These are phyloP conservation scores for Penicillium sp. DNA, from an alignment of 2,329 filamentous ascomycete genomes.

Conservation along the genomic window DNA sequence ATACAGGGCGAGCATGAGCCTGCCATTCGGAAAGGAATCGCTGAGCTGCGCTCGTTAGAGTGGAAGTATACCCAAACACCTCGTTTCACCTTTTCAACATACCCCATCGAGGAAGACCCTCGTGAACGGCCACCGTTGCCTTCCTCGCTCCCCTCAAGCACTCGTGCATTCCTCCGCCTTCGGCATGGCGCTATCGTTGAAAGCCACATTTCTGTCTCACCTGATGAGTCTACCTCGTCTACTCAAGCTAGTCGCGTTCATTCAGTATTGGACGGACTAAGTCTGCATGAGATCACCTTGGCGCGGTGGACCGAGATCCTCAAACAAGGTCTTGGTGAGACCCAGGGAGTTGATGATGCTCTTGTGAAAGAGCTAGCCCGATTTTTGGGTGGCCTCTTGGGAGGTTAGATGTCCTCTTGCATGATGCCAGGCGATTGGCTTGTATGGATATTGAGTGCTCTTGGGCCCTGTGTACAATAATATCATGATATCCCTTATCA, in stretches of 20 bases:
- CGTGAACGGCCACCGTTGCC: constrained; percentile 55
- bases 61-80: constrained; percentile 89
- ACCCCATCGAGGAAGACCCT: constrained; percentile 59
- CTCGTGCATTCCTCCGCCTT: constrained; percentile 42
- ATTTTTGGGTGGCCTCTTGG: constrained; percentile 30
- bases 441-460: constrained; percentile 5
- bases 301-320: constrained; percentile 31
- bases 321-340: constrained; percentile 16
- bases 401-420: constrained; percentile 10
- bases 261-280: constrained; percentile 38
- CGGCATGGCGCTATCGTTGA: constrained; percentile 44
- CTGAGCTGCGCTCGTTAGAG: constrained; percentile 49
- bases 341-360: constrained; percentile 13
- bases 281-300: constrained; percentile 50
- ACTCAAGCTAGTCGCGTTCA: constrained; percentile 37
- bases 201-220: constrained; percentile 41
- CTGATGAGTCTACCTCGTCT: constrained; percentile 31
- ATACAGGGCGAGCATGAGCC: constrained; percentile 46
- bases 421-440: background rate
- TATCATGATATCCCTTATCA: constrained; percentile 1
- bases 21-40: constrained; percentile 61
- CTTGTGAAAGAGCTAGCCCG: constrained; percentile 24
- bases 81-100: constrained; percentile 69
- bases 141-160: constrained; percentile 47
- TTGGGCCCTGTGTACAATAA: constrained; percentile 4